Evolutionary conservation across 495 filamentous ascomycete genomes (phyloP).

Genomic region (Penicillium alfredii): DNA sequence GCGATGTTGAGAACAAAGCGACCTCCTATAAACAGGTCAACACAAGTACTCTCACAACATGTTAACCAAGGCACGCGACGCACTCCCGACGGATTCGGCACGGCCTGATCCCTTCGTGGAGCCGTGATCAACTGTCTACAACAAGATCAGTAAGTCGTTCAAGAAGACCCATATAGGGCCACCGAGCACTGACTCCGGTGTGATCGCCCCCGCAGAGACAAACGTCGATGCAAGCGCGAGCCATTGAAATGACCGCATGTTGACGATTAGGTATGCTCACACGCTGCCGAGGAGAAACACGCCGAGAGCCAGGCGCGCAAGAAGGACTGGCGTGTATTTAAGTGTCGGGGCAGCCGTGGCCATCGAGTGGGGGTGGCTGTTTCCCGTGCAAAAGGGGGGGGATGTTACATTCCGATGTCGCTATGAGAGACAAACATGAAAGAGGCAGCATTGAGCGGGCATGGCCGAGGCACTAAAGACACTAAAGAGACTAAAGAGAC

Average conservation of each 20-base stretch:
- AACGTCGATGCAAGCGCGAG: constrained; percentile 12
- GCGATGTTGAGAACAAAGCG: constrained; percentile 31
- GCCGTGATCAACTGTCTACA: constrained; percentile 29
- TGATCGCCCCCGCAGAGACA: constrained; percentile 11
- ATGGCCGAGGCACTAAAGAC: constrained; percentile 1
- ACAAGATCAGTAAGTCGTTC: neutral
- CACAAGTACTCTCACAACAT: neutral
- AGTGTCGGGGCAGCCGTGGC: neutral
- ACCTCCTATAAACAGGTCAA: constrained; percentile 16
- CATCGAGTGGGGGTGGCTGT: constrained; percentile 4
- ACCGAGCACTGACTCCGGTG: constrained; percentile 16
- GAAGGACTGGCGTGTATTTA: constrained; percentile 2
- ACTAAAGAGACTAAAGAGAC: too few relatives aligned
- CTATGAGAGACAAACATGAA: constrained; percentile 18
- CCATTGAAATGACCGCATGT: constrained; percentile 16
- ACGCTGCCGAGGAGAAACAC: constrained; percentile 4
- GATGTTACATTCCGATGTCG: constrained; percentile 22
- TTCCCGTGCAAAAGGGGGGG: constrained; percentile 15
- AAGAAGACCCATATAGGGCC: too few relatives aligned
- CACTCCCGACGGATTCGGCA: constrained; percentile 36
- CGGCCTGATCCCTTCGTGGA: constrained; percentile 29
- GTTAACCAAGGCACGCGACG: constrained; percentile 3
- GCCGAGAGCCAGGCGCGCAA: constrained; percentile 1
- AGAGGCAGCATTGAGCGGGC: constrained; percentile 2
- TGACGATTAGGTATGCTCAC: constrained; percentile 3